Base-by-base conservation (phyloP, 306 rosid species). In the Gastrolobium villosum region DNA sequence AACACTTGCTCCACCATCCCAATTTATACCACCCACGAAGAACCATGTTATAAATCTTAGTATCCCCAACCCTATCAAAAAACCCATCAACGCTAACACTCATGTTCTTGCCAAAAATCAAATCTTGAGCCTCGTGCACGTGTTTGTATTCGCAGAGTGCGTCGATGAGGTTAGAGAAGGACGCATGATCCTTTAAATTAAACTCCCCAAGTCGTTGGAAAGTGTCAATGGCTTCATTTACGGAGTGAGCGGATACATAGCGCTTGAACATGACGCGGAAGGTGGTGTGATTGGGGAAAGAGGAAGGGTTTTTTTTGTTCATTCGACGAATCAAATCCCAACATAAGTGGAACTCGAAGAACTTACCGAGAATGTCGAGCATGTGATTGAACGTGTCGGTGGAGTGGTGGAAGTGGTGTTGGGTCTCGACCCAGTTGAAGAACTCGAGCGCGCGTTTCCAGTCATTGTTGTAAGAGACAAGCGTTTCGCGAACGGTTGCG, bases 1-100 rank as follows among this genome's bases (percentile, higher is more conserved):
- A 75, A 56, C 98, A 94, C 75, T 88, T 94, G 34, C 94, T 70
- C 94, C 93, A 94, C 97, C 97, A 94, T 32, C 92, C 94, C 83
- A 94, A 75, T 69, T 88, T 92, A 36, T 30, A 83, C 96, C 94
- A 94, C 30, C 95, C 99, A 0, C 93, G 93, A 80, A 92, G 92
- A 78, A 94, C 79, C 82, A 92, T 87, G 75, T 94, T 94, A 70
- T 77, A 82, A 9, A 88, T 46, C 81, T 94, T 94, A 15, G 94
- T 85, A 70, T 74, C 84, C 6, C 43, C 75, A n/a, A 37, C 10
- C 3, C 41, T 67, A 13, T 54, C 73, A 41, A 71, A 36, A 46
- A 57, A 3, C 3, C 49, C 71, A 5, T 10, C 63, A 50, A 74
- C 37, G 34, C 56, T 55, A 31, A 74, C 10, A 30, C 11, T 84